Evolutionary conservation across 306 rosid species (phyloP), one percentile per base, ranked within the genome.

Genomic region (Cicer bijugum): DNA sequence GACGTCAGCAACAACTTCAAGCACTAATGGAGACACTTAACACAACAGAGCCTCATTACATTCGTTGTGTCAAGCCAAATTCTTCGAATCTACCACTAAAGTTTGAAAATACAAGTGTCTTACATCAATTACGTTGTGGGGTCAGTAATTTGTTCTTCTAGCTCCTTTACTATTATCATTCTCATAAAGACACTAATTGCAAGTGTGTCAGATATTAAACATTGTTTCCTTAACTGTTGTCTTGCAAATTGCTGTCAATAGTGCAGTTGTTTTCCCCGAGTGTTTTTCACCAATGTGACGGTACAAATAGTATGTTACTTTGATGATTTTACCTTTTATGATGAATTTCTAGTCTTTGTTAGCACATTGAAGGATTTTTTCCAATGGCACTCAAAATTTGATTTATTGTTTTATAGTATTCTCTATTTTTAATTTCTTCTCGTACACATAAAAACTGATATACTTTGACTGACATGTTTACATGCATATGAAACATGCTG

Each of bases 101-200:
- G 50, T 94, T 94, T 84, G 98, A 94, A 87, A 94, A 86, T 77
- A 76, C 74, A 74, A 94, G 97, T 63, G 89, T 94, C 85, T 78
- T 91, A 66, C 98, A 94, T 81, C 98, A 94, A 71, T 80, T 94
- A 56, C 96, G 98, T 44, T 94, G 97, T 16, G 98, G 98, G 96
- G 98, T 94, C 14, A 87, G 98, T 89, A 75, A 40, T 68, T 80
- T 53, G 55, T 80, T 16, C 37, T 80, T 61, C 76, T 67, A 20
- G 40, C 43, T 45, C 58, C 56, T 69, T 75, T 53, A 74, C 60
- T 82, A 43, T 83, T 39, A 15, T 45, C 56, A 45, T 67, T 67
- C 56, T 72, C 71, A 35, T 46, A 73, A 44, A 47, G 20, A 43
- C 66, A 33, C 12, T 9, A 12, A 55, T 80, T 66, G 10, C 28